Evolutionary conservation across 345 rosid genomes (phyloP).

Genomic region (Salix dunnii): DNA sequence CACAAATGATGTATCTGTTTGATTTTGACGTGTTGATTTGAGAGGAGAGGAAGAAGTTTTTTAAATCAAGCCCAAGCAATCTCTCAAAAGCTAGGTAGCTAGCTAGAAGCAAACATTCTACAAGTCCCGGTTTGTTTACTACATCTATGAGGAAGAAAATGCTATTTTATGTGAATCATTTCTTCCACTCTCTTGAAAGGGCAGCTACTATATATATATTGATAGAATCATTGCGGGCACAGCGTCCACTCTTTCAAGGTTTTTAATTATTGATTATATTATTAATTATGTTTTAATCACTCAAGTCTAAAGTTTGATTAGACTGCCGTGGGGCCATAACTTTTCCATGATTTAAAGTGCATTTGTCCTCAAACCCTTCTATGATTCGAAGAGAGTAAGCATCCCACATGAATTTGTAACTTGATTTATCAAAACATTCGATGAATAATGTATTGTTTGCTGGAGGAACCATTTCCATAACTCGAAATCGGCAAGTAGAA

Average conservation of each 20-base stretch:
- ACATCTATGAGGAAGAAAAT: neutral
- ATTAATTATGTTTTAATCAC: conserved; percentile 12
- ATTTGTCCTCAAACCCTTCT: conserved; percentile 19
- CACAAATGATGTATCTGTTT: conserved; percentile 36
- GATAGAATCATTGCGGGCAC: conserved; percentile 37
- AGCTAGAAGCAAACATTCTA: neutral
- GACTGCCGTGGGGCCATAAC: conserved; percentile 40
- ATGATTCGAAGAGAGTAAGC: conserved; percentile 9
- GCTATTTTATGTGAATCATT: neutral
- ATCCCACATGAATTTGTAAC: too few relatives aligned
- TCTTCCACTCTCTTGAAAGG: conserved; percentile 2
- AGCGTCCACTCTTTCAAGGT: conserved; percentile 19
- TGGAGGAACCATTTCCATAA: neutral
- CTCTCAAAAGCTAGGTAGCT: conserved; percentile 10
- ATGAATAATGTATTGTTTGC: neutral
- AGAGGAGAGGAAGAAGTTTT: neutral
- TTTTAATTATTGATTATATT: neutral
- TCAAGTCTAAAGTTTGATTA: conserved; percentile 31
- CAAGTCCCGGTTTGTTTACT: neutral
- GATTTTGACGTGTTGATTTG: conserved; percentile 36
- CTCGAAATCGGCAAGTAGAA: neutral
- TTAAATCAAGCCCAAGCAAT: neutral
- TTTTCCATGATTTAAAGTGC: conserved; percentile 36
- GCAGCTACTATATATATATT: neutral
- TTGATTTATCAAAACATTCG: too few relatives aligned